Conservation (phyloP, 1,284 basidiomycete genomes). For the Pseudomicrostroma phylloplanum region DNA sequence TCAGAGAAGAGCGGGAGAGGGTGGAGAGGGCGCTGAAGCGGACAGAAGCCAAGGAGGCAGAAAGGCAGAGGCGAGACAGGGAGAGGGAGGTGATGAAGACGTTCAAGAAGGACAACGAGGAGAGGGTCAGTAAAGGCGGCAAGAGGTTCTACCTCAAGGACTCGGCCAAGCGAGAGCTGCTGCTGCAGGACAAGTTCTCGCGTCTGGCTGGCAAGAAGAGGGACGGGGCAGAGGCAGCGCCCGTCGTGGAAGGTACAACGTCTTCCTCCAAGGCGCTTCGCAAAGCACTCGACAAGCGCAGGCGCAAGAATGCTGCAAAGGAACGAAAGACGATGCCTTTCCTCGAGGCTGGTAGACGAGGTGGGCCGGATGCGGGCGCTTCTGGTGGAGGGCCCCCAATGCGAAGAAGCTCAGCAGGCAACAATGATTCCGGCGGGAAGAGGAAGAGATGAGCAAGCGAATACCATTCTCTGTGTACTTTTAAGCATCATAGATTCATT, state of each 20-base stretch:
- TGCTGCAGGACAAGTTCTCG: conserved; percentile 37
- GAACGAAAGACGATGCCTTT: conserved; percentile 64
- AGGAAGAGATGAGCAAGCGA: no score
- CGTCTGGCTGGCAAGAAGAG: conserved; percentile 18
- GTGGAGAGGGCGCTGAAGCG: conserved; percentile 74
- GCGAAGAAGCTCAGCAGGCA: no score
- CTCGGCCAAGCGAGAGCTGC: conserved; percentile 17
- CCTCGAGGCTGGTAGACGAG: not conserved
- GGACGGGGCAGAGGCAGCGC: not conserved
- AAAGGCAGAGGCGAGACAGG: conserved; percentile 65
- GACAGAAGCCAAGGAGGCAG: conserved; percentile 60
- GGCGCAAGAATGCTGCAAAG: conserved; percentile 77
- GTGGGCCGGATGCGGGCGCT: not conserved
- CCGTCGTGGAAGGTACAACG: conserved; percentile 13
- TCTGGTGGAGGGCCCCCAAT: no score
- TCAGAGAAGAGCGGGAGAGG: conserved; percentile 64
- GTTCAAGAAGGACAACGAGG: conserved; percentile 51
- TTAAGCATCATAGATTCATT: no score
- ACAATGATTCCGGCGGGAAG: no score
- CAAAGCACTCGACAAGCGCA: conserved; percentile 78
- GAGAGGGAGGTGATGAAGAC: conserved; percentile 56
- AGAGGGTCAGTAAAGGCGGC: conserved; percentile 37
- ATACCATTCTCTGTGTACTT: no score
- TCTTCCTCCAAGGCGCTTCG: conserved; percentile 57
- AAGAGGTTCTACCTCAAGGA: conserved; percentile 75